phyloP scores from a whole-genome alignment of 495 filamentous ascomycete species.

The Tricharina praecox region DNA sequence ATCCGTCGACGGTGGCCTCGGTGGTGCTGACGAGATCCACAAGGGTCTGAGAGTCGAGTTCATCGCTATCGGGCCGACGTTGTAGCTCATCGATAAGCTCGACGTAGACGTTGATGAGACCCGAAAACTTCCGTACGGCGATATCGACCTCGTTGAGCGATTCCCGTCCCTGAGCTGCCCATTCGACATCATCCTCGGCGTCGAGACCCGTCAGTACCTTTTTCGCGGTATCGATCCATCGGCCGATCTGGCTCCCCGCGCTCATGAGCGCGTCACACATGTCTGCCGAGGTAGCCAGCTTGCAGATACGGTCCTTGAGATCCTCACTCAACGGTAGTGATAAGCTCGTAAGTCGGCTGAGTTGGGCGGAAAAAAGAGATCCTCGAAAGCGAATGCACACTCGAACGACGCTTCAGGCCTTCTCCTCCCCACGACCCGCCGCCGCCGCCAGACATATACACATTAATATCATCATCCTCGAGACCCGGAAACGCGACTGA shows the following conservation, averaged over 20 bases:
- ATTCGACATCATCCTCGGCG: constrained; percentile 90
- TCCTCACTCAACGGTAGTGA: constrained; percentile 66
- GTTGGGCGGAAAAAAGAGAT: constrained; percentile 79
- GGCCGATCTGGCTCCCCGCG: constrained; percentile 75
- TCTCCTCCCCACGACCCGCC: constrained; percentile 15
- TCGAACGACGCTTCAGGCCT: constrained; percentile 42
- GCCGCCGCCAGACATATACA: neutral
- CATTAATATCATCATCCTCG: no score
- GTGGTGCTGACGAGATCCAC: constrained; percentile 62
- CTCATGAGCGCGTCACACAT: constrained; percentile 61
- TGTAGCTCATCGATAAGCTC: constrained; percentile 79
- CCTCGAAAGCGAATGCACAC: constrained; percentile 76
- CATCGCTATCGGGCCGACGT: constrained; percentile 54
- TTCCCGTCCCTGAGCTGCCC: constrained; percentile 84
- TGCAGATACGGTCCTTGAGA: constrained; percentile 61
- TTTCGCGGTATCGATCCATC: constrained; percentile 79
- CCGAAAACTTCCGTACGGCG: constrained; percentile 70
- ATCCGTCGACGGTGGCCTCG: constrained; percentile 69
- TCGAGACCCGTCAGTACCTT: constrained; percentile 73
- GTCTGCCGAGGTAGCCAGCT: constrained; percentile 61
- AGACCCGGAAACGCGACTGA: constrained; percentile 5
- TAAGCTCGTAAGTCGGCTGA: constrained; percentile 71
- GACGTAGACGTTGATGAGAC: constrained; percentile 75
- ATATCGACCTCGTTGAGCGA: constrained; percentile 67
- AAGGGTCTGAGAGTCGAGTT: constrained; percentile 50